Evolutionary conservation across 2,329 filamentous ascomycete genomes (phyloP).

Genomic region (Sordariomycetes sp.): DNA sequence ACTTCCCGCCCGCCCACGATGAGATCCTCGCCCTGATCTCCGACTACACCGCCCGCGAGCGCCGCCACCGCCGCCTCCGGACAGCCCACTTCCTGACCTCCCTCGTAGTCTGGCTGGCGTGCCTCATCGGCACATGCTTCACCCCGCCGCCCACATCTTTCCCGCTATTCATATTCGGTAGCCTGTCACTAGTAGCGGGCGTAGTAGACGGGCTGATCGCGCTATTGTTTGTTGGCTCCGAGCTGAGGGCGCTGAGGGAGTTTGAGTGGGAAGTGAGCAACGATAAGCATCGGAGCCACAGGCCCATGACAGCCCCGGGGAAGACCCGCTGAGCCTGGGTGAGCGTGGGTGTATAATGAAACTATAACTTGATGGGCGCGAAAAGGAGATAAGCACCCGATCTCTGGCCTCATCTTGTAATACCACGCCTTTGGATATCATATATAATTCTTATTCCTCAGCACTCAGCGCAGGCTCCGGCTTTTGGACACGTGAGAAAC

Average conservation of each 20-base stretch:
- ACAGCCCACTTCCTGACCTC: slow-evolving; percentile 63
- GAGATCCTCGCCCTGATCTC: slow-evolving; percentile 62
- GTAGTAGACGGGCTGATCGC: slow-evolving; percentile 79
- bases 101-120: slow-evolving; percentile 57
- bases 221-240: slow-evolving; percentile 74
- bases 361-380: not conserved
- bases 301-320: not conserved
- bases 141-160: slow-evolving; percentile 68
- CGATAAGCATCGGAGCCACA: slow-evolving; percentile 32
- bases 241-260: slow-evolving; percentile 74
- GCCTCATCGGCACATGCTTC: slow-evolving; percentile 80
- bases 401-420: no score
- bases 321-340: not conserved
- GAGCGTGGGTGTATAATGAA: not conserved
- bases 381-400: no score
- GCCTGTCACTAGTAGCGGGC: slow-evolving; percentile 65
- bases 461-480: not conserved
- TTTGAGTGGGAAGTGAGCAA: slow-evolving; percentile 89
- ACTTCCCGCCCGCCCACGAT: slow-evolving; percentile 30
- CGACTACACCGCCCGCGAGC: slow-evolving; percentile 61
- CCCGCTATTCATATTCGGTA: slow-evolving; percentile 67
- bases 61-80: slow-evolving; percentile 60
- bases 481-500: not conserved
- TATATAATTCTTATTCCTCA: no score
- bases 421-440: no score